Base-by-base conservation (phyloP, 495 filamentous ascomycete species). In the Aspergillus olivimuriae region DNA sequence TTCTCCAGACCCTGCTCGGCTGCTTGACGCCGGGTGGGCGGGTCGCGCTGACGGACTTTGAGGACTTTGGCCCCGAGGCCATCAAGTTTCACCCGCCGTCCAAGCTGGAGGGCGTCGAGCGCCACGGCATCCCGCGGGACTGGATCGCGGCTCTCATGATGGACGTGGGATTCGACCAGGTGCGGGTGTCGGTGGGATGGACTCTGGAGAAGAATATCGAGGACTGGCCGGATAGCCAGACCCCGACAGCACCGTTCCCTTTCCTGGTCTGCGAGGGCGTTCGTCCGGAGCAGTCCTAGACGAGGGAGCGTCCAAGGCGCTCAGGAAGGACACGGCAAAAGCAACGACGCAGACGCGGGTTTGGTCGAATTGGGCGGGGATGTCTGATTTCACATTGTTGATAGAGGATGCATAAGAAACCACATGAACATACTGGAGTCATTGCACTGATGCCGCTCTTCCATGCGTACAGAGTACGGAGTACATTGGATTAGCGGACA, bases 1-100 rank as follows among this genome's bases (percentile, higher is more conserved):
- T 77, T 9, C 50, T 80, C 3, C 17, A 15, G 2, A 67, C 61
- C 6, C 61, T 77, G 41, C 37, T 65, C 18, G 69, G 61, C 8
- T 69, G 63, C 23, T 48, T 80, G 10, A 62, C 54, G 31, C 58
- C 65, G 0, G 69, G 70, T n/a, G 58, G 75, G 23, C 44, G 49
- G 37, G 63, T 75, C 0, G 65, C 69, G 37, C 46, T 78, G 43
- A 77, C 75, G n/a, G 76, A 80, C 35, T 80, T 74, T 53, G 74
- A 80, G 52, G 67, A 80, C 35, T 75, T 70, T 44, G 76, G 76
- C 4, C 68, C 71, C 0, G 72, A 68, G 28, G 74, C 74, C 12
- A 51, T 65, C 20, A 53, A 50, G 41, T 80, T 77, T 35, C 76
- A 80, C 52, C 69, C 76, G 2, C 58, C 62, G 48, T 38, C 46